Conservation (phyloP, 2,329 filamentous ascomycete genomes). For the Ophiostoma sp. region DNA sequence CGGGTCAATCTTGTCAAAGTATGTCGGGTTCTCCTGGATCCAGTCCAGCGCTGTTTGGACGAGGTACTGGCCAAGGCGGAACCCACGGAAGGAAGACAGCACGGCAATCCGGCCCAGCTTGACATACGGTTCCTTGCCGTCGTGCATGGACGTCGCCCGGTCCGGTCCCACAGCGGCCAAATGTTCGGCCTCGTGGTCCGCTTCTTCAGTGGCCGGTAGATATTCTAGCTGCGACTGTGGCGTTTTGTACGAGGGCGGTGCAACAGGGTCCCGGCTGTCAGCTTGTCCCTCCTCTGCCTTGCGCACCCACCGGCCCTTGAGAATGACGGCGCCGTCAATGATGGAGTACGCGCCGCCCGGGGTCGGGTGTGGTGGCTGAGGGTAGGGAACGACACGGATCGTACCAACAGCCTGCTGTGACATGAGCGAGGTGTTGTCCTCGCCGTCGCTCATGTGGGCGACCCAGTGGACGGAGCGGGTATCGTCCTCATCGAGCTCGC, state of each 20-base stretch:
- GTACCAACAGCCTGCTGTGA: constrained; percentile 65
- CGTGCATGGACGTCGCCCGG: constrained; percentile 53
- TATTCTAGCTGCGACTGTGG: constrained; percentile 30
- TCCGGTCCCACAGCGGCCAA: constrained; percentile 38
- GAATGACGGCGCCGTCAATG: constrained; percentile 44
- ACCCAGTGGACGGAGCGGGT: constrained; percentile 81
- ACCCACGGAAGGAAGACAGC: constrained; percentile 62
- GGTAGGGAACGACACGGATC: constrained; percentile 78
- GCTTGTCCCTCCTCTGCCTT: constrained; percentile 32
- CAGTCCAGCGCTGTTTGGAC: constrained; percentile 69
- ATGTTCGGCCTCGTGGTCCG: constrained; percentile 8
- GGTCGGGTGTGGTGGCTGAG: constrained; percentile 65
- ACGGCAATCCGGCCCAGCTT: constrained; percentile 81
- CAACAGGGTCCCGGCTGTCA: background rate
- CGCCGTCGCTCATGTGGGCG: constrained; percentile 61
- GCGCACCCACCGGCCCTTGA: constrained; percentile 28
- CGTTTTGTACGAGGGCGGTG: constrained; percentile 18
- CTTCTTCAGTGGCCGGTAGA: constrained; percentile 30
- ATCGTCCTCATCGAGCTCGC: constrained; percentile 82
- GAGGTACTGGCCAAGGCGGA: constrained; percentile 64
- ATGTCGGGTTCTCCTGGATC: constrained; percentile 60
- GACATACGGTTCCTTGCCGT: constrained; percentile 72
- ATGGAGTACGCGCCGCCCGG: constrained; percentile 47
- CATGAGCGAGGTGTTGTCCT: constrained; percentile 40
- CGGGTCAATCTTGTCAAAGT: constrained; percentile 52